Base-by-base conservation (phyloP, 73 alveolate genomes). In the Paramecium tetraurelia region DNA sequence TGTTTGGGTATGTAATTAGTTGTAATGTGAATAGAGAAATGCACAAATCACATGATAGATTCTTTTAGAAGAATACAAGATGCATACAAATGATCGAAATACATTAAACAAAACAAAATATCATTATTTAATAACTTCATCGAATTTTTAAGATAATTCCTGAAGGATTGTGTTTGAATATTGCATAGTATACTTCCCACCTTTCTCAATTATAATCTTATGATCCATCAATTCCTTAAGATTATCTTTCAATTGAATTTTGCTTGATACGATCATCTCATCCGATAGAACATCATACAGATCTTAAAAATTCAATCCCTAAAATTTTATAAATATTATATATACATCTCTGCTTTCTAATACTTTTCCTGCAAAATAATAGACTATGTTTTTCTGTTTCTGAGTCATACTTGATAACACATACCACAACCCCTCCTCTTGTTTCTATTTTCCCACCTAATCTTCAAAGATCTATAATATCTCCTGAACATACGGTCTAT, bases 341-440 rank as follows among this genome's bases (percentile, higher is more conserved):
- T 48, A 20, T 40, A 36, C 86, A 36, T 72, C 59, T 29, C 59
- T 31, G 46, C 46, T 72, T 38, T 33, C 59, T 10, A 72, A 33
- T 36, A 35, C 21, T 36, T 44, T 22, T 43, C 57, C 57, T 21
- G 76, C 90, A 20, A 80, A 80, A 38, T 44, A 35, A 18, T 0
- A 44, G 2, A 21, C 70, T 14, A 80, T 80, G 2, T 46, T 22
- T 41, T 80, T 80, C 12, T 44, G n/a, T 22, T 22, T 80, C 16
- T 80, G 31, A 22, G 70, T 80, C 46, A 80, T 33, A 80, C 90
- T 80, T 10, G 69, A 24, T 40, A 80, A 44, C 1, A 80, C 57
- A 80, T 80, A 80, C 90, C 90, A 80, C 7, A 80, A 41, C 20
- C 90, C 90, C 5, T 80, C 90, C 6, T 80, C 90, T 22, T 46